Conservation (phyloP, 2,329 filamentous ascomycete species). For the Leptographium wingfieldii region DNA sequence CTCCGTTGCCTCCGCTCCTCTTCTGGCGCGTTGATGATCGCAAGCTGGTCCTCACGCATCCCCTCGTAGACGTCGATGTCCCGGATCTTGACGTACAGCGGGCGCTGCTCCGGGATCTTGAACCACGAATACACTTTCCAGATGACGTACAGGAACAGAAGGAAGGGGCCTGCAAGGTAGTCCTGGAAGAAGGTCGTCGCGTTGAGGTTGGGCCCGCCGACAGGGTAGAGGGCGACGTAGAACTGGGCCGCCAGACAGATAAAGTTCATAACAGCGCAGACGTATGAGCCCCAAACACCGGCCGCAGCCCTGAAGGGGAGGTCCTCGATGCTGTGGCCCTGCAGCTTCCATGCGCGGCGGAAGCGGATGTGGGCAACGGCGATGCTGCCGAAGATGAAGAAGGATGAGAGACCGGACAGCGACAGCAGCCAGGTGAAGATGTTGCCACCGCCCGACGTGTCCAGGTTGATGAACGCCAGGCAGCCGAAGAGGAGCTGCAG, state of each 20-base stretch:
- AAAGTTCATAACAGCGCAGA: not conserved
- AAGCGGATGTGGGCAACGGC: constrained; percentile 54
- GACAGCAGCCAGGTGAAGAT: constrained; percentile 56
- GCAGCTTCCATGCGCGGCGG: constrained; percentile 39
- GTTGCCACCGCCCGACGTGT: constrained; percentile 25
- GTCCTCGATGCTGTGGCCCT: constrained; percentile 10
- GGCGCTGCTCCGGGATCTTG: constrained; percentile 24
- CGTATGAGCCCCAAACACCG: not conserved
- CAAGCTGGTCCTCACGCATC: constrained; percentile 30
- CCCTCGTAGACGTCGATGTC: constrained; percentile 52
- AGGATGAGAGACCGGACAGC: constrained; percentile 57
- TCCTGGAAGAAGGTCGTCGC: constrained; percentile 43
- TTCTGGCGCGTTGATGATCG: not conserved
- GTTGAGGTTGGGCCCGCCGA: constrained; percentile 14
- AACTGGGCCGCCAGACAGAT: not conserved
- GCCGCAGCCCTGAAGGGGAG: not conserved
- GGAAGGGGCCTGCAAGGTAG: constrained; percentile 44
- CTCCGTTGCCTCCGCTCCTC: not conserved
- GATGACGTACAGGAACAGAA: constrained; percentile 43
- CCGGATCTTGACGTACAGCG: constrained; percentile 40
- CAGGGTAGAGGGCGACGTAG: not conserved
- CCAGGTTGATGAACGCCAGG: constrained; percentile 41
- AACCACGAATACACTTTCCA: constrained; percentile 48
- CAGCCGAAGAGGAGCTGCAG: constrained; percentile 41
- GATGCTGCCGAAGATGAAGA: constrained; percentile 65